phyloP scores from a whole-genome alignment of 2,329 filamentous ascomycete species.

The Cadophora gregata region DNA sequence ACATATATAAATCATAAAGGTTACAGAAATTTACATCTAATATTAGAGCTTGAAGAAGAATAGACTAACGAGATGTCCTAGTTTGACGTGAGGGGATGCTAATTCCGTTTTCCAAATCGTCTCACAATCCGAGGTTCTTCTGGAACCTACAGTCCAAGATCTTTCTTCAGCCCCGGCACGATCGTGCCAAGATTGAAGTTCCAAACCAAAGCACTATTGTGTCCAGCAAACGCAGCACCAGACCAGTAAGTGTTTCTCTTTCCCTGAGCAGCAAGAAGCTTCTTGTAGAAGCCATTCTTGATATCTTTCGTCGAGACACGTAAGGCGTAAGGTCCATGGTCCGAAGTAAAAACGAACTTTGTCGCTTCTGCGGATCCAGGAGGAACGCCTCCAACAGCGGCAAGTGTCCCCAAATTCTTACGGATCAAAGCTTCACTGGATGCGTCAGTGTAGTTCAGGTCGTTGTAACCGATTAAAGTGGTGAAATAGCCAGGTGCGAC shows the following conservation, averaged over 20 bases:
- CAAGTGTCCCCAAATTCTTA: not conserved
- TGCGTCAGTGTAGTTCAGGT: conserved; percentile 11
- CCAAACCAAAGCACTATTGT: conserved; percentile 22
- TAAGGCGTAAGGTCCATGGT: conserved; percentile 14
- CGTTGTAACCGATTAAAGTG: conserved; percentile 2
- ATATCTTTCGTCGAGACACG: conserved; percentile 13
- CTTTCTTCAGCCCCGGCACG: conserved; percentile 11
- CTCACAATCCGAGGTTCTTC: not conserved
- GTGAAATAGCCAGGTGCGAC: conserved; percentile 3
- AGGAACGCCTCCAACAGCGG: conserved; percentile 3
- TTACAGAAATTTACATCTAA: too few relatives aligned
- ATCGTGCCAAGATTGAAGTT: conserved; percentile 16
- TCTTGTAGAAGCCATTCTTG: conserved; percentile 21
- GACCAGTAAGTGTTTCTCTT: conserved; percentile 19
- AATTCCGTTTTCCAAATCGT: not conserved
- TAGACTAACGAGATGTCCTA: not conserved
- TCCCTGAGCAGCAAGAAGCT: conserved; percentile 12
- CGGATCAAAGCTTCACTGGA: not conserved
- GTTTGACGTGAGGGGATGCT: not conserved
- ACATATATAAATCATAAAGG: too few relatives aligned
- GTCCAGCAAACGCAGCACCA: conserved; percentile 13
- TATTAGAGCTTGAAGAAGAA: not conserved
- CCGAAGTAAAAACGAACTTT: not conserved
- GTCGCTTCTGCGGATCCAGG: not conserved
- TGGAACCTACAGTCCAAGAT: not conserved